These are phyloP conservation scores for Quercus phellos DNA, from an alignment of 331 rosid species.

Conservation along the genomic window DNA sequence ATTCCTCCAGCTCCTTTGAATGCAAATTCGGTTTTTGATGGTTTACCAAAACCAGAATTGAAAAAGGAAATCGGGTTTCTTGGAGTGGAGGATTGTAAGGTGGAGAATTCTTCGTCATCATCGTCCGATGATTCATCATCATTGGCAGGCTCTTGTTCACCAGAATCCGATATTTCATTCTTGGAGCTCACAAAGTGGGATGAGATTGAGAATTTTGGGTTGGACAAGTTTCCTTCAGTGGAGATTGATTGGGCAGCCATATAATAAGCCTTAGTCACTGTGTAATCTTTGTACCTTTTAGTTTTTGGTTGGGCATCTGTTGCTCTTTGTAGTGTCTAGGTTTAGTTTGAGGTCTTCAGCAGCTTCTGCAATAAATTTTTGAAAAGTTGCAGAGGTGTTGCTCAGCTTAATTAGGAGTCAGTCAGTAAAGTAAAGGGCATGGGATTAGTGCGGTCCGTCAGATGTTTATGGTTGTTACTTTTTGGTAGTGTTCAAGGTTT, in stretches of 20 bases:
- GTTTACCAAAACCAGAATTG: not conserved
- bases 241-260: slow-evolving; percentile 92
- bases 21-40: slow-evolving; percentile 3
- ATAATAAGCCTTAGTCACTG: slow-evolving; percentile 27
- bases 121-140: slow-evolving; percentile 39
- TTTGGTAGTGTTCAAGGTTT: slow-evolving; percentile 3
- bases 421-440: not conserved
- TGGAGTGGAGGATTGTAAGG: slow-evolving; percentile 21
- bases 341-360: slow-evolving; percentile 22
- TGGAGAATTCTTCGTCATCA: slow-evolving; percentile 24
- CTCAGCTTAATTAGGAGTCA: slow-evolving; percentile 16
- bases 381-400: slow-evolving; percentile 52
- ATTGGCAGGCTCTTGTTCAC: slow-evolving; percentile 40
- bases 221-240: slow-evolving; percentile 75
- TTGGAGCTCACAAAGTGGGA: slow-evolving; percentile 54
- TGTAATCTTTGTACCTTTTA: not conserved
- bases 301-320: not conserved
- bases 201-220: slow-evolving; percentile 37
- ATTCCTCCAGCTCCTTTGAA: slow-evolving; percentile 4
- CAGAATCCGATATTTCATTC: slow-evolving; percentile 50
- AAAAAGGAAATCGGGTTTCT: slow-evolving; percentile 17
- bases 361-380: slow-evolving; percentile 58
- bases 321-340: slow-evolving; percentile 14
- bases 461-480: slow-evolving; percentile 1
- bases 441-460: slow-evolving; percentile 5